A percentile compares a stretch with the other conserved stretches of the same genome.
phyloP scores from a whole-genome alignment of 202 grass and related monocot species.

The Panicum virgatum region DNA sequence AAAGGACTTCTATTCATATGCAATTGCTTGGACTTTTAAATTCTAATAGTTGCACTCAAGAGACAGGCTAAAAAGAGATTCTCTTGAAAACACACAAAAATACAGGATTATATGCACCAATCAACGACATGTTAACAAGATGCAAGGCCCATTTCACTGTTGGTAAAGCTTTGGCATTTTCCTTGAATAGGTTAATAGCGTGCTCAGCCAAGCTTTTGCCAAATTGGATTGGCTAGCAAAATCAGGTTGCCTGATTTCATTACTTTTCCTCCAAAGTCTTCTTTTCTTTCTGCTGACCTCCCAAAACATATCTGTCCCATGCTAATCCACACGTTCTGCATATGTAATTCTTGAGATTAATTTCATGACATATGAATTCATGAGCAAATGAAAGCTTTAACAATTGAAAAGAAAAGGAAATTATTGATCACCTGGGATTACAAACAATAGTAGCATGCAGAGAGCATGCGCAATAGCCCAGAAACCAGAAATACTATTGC shows the following conservation, averaged over 20 bases:
- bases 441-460: neutral
- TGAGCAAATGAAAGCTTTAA: neutral
- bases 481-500: neutral
- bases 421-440: neutral
- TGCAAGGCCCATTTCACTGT: neutral
- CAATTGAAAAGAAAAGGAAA: neutral
- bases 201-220: conserved; percentile 25
- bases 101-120: conserved; percentile 2
- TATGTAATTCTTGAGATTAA: conserved; percentile 11
- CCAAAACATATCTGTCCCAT: conserved; percentile 20
- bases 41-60: neutral
- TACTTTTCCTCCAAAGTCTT: neutral
- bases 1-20: neutral
- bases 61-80: neutral
- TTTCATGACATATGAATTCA: neutral
- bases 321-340: conserved; percentile 12
- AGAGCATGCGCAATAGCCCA: neutral
- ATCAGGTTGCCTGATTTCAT: neutral
- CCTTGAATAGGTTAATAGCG: conserved; percentile 15
- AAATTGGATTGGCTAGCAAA: conserved; percentile 25
- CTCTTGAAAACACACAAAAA: conserved; percentile 9
- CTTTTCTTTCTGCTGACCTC: conserved; percentile 18
- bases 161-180: conserved; percentile 11
- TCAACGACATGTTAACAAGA: conserved; percentile 18
- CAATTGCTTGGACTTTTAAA: conserved; percentile 16